Evolutionary conservation across 1,284 basidiomycete species (phyloP).

Genomic region (Cryptococcus maquisensis): DNA sequence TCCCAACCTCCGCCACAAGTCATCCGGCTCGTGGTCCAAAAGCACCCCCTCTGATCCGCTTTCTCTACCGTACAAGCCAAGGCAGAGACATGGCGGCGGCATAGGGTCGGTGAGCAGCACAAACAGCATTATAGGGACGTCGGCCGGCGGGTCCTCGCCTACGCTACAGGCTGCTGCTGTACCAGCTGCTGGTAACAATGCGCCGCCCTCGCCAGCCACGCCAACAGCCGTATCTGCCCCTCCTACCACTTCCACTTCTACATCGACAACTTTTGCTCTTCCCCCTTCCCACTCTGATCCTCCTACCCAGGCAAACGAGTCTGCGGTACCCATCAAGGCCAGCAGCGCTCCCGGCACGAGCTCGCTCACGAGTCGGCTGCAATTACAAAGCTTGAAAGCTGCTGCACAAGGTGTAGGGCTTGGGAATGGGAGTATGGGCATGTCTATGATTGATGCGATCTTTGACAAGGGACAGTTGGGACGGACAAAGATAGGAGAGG

Average conservation of each 20-base stretch:
- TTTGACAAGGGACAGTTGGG: constrained; percentile 60
- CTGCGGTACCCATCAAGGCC: background rate
- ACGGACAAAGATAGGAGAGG: constrained; percentile 59
- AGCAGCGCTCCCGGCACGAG: constrained; percentile 2
- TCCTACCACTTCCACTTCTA: constrained; percentile 27
- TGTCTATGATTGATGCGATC: constrained; percentile 76
- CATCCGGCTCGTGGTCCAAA: constrained; percentile 11
- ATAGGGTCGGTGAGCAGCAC: constrained; percentile 24
- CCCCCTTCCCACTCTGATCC: constrained; percentile 23
- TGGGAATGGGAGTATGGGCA: constrained; percentile 66
- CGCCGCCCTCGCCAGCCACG: constrained; percentile 5
- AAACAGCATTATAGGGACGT: constrained; percentile 12
- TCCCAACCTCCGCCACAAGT: constrained; percentile 1
- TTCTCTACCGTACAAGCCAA: constrained; percentile 39
- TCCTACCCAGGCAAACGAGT: constrained; percentile 6
- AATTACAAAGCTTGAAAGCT: constrained; percentile 74
- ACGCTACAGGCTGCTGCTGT: constrained; percentile 2
- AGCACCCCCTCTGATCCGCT: background rate
- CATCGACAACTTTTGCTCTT: constrained; percentile 34
- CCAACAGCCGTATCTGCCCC: constrained; percentile 11
- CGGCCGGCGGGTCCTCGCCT: constrained; percentile 4
- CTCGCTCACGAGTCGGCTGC: constrained; percentile 51
- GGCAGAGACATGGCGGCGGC: constrained; percentile 34
- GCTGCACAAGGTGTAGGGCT: constrained; percentile 70
- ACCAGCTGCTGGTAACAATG: background rate